phyloP scores from a whole-genome alignment of 345 rosid species.

The Raphanus raphanistrum region DNA sequence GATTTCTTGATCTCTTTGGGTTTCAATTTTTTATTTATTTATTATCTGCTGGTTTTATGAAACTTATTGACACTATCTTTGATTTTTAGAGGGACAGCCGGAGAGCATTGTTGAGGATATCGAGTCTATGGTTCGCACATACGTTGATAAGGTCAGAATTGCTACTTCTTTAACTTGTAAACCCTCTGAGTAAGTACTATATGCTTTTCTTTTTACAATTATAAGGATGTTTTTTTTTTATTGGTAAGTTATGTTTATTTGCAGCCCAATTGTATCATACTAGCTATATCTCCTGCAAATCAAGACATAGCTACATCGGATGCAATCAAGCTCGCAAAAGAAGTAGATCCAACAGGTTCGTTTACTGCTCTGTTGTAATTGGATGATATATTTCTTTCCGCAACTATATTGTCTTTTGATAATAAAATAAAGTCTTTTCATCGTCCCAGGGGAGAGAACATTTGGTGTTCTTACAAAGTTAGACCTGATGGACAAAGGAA shows the following conservation, averaged over 20 bases:
- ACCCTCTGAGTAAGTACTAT: neutral
- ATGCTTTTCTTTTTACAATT: neutral
- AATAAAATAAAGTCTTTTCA: neutral
- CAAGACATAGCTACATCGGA: slow-evolving; percentile 98
- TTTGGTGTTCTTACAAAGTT: slow-evolving; percentile 98
- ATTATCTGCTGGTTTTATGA: neutral
- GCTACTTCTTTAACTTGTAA: neutral
- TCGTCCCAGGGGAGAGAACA: slow-evolving; percentile 73
- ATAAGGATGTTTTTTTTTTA: neutral
- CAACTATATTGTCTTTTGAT: neutral
- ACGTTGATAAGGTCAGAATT: slow-evolving; percentile 79
- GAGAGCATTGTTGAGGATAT: slow-evolving; percentile 82
- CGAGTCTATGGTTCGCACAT: slow-evolving; percentile 84
- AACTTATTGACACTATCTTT: slow-evolving; percentile 11
- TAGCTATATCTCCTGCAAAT: slow-evolving; percentile 97
- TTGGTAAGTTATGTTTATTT: neutral
- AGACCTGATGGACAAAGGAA: slow-evolving; percentile 98
- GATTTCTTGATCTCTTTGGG: slow-evolving; percentile 13
- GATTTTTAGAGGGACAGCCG: slow-evolving; percentile 86
- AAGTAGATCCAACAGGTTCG: slow-evolving; percentile 88
- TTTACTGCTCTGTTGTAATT: slow-evolving; percentile 3
- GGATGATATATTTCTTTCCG: neutral
- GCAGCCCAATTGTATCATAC: slow-evolving; percentile 86
- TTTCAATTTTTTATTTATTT: slow-evolving; percentile 2
- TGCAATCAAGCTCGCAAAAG: slow-evolving; percentile 85